These are phyloP conservation scores for Arctium lappa DNA, from an alignment of 129 eudicot species.

Conservation along the genomic window DNA sequence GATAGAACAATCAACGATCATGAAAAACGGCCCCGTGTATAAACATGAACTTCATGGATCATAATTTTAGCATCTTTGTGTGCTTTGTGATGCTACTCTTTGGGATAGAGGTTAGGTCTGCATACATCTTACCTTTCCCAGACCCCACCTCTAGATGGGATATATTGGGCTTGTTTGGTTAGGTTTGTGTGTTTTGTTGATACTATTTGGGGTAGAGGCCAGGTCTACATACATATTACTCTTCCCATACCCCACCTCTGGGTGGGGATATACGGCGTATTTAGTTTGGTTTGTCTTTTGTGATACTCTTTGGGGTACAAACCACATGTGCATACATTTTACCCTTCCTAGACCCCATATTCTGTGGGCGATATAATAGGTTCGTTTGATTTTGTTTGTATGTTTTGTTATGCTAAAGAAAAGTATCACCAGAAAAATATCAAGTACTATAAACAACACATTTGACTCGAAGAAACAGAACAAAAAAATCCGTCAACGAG, in stretches of 20 bases:
- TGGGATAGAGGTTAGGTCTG: neutral
- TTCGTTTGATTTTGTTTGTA: neutral
- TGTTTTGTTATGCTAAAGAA: neutral
- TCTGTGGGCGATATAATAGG: neutral
- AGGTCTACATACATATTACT: neutral
- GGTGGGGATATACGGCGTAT: neutral
- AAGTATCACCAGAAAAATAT: neutral
- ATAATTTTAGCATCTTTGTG: neutral
- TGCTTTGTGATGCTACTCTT: neutral
- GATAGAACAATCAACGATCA: neutral
- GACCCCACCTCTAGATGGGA: neutral
- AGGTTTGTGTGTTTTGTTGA: neutral
- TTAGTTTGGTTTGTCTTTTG: neutral
- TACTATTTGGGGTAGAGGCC: neutral
- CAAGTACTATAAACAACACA: neutral
- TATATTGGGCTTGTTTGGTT: neutral
- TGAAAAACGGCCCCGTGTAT: too few relatives aligned
- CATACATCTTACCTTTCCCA: neutral
- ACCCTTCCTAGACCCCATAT: too few relatives aligned
- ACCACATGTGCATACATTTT: too few relatives aligned
- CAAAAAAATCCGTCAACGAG: neutral
- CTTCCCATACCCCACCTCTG: too few relatives aligned
- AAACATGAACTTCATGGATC: neutral
- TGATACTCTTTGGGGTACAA: too few relatives aligned
- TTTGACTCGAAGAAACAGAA: neutral